phyloP scores from a whole-genome alignment of 352 stramenopile genomes.

The Globisporangium echinulatum region DNA sequence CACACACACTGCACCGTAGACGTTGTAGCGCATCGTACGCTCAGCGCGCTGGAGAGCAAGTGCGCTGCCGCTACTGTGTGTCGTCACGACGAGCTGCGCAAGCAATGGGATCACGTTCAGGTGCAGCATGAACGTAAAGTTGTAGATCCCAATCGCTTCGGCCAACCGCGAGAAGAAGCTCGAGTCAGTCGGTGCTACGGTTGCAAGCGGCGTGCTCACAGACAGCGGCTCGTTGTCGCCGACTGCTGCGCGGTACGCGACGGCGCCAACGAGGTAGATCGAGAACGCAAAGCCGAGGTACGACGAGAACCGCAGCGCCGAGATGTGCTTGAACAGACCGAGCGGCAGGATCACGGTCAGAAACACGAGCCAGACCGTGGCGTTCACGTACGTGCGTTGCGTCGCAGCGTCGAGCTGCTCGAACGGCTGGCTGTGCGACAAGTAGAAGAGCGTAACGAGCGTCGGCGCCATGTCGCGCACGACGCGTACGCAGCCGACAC shows the following conservation, averaged over 20 bases:
- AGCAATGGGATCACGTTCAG: constrained; percentile 76
- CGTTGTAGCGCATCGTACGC: constrained; percentile 5
- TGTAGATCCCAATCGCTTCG: constrained; percentile 70
- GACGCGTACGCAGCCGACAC: constrained; percentile 66
- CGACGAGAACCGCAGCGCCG: constrained; percentile 57
- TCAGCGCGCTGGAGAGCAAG: too few species aligned
- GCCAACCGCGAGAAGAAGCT: constrained; percentile 18
- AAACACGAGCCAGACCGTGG: constrained; percentile 43
- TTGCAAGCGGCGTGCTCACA: not conserved
- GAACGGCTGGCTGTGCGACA: constrained; percentile 6
- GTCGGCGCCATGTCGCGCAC: constrained; percentile 55
- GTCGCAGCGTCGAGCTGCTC: constrained; percentile 18
- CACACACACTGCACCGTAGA: constrained; percentile 48
- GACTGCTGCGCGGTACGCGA: constrained; percentile 34
- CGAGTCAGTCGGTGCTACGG: constrained; percentile 1
- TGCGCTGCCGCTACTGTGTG: not conserved
- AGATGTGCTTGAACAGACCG: constrained; percentile 65
- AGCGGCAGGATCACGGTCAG: constrained; percentile 52
- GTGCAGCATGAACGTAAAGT: constrained; percentile 85
- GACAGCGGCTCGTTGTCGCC: too few species aligned
- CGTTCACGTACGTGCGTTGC: constrained; percentile 26
- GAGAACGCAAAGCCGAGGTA: constrained; percentile 68
- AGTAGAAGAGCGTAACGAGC: constrained; percentile 28
- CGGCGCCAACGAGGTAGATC: constrained; percentile 46
- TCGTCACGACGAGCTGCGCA: constrained; percentile 59